phyloP scores from a whole-genome alignment of 2,329 filamentous ascomycete genomes.

The Xylariales sp. region DNA sequence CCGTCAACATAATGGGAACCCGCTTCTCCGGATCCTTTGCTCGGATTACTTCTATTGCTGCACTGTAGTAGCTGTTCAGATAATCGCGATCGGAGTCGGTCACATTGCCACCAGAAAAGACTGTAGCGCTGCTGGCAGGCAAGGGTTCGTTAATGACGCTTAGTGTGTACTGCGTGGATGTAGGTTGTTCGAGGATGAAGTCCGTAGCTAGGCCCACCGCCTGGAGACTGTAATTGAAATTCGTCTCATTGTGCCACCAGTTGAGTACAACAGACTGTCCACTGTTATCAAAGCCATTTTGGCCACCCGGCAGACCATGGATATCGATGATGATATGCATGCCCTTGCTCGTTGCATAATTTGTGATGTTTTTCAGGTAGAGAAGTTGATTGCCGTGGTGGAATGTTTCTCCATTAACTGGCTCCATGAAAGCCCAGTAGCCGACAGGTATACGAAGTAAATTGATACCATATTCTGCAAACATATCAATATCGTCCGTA shows the following conservation, averaged over 20 bases:
- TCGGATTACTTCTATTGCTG: slow-evolving; percentile 21
- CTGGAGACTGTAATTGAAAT: slow-evolving; percentile 24
- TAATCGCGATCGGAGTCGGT: no score
- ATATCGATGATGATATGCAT: slow-evolving; percentile 31
- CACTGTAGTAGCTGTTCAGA: slow-evolving; percentile 28
- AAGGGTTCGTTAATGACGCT: slow-evolving; percentile 33
- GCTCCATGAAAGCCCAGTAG: slow-evolving; percentile 30
- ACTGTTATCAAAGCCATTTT: slow-evolving; percentile 24
- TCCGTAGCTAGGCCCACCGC: slow-evolving; percentile 24
- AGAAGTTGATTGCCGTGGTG: slow-evolving; percentile 26
- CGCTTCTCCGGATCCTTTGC: slow-evolving; percentile 18
- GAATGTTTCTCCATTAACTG: slow-evolving; percentile 25
- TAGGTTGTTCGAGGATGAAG: slow-evolving; percentile 25
- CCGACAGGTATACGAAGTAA: slow-evolving; percentile 29
- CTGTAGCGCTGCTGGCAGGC: slow-evolving; percentile 24
- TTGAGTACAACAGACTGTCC: slow-evolving; percentile 23
- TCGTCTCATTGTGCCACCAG: slow-evolving; percentile 30
- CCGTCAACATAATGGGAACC: slow-evolving; percentile 29
- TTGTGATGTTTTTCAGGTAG: slow-evolving; percentile 23
- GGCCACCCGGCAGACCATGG: slow-evolving; percentile 17
- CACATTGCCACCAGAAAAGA: slow-evolving; percentile 21
- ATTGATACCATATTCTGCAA: slow-evolving; percentile 25
- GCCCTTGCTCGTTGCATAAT: slow-evolving; percentile 26
- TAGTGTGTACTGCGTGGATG: slow-evolving; percentile 25
- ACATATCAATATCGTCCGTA: slow-evolving; percentile 24